Conservation (phyloP, 1,284 basidiomycete species). For the Agaricales sp. region DNA sequence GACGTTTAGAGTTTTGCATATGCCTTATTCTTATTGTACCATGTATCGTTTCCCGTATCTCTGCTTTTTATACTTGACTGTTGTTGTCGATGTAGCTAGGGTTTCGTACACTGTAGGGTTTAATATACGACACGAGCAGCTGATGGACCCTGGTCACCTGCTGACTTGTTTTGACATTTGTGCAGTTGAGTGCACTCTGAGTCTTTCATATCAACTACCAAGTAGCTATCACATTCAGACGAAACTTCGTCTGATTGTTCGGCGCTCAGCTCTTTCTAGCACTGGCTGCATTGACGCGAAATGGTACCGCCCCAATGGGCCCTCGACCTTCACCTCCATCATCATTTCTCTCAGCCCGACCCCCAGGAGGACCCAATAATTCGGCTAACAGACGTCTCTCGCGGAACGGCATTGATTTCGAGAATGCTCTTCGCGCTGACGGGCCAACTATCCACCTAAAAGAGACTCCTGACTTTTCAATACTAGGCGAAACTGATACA, state of each 20-base stretch:
- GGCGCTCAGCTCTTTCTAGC: too few relatives aligned
- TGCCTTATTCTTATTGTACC: not conserved
- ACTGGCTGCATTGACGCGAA: not conserved
- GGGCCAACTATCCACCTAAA: slow-evolving; percentile 53
- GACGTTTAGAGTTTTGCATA: slow-evolving; percentile 8
- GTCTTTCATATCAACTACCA: too few relatives aligned
- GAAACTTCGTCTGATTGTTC: too few relatives aligned
- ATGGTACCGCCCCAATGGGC: not conserved
- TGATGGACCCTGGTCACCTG: too few relatives aligned
- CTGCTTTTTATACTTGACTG: too few relatives aligned
- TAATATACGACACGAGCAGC: too few relatives aligned
- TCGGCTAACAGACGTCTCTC: slow-evolving; percentile 41
- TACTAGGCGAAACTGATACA: slow-evolving; percentile 3
- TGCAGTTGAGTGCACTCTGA: too few relatives aligned
- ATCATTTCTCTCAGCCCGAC: slow-evolving; percentile 41
- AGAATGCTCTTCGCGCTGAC: slow-evolving; percentile 54
- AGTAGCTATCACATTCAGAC: too few relatives aligned
- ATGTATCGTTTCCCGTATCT: too few relatives aligned
- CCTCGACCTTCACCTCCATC: slow-evolving; percentile 29
- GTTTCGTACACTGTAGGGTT: too few relatives aligned
- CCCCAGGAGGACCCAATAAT: slow-evolving; percentile 45
- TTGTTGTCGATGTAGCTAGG: too few relatives aligned
- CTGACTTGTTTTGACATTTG: too few relatives aligned
- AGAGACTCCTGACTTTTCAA: slow-evolving; percentile 52
- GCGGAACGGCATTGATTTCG: slow-evolving; percentile 69